A percentile compares a stretch with the other conserved stretches of the same genome.
These are phyloP conservation scores for Scleroderma citrinum DNA, from an alignment of 768 basidiomycete species.

Conservation along the genomic window DNA sequence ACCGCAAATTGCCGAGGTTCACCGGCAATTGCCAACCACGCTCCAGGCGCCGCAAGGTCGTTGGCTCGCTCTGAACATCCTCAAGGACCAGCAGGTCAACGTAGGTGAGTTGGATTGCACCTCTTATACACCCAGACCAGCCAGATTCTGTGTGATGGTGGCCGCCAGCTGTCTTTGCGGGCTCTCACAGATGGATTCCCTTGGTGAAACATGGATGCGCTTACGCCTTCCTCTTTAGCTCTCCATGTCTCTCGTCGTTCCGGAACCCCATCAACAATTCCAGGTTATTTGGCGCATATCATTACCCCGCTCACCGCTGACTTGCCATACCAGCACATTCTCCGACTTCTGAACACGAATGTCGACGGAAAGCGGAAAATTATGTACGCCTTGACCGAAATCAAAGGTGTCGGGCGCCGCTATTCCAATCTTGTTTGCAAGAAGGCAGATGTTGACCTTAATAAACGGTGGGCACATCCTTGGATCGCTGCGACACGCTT, in stretches of 20 bases:
- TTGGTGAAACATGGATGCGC: constrained; percentile 8
- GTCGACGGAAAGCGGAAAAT: constrained; percentile 99
- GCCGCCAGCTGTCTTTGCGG: neutral
- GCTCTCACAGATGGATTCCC: constrained; percentile 15
- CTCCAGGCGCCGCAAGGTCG: too few species aligned
- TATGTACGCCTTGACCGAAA: constrained; percentile 99
- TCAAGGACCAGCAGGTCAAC: neutral
- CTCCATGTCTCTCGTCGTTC: constrained; percentile 94
- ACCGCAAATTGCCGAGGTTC: neutral
- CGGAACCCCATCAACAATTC: constrained; percentile 93
- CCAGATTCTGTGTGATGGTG: neutral
- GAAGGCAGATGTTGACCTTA: constrained; percentile 98
- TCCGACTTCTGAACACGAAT: constrained; percentile 99
- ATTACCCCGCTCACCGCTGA: neutral
- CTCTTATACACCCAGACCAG: neutral
- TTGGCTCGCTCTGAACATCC: neutral
- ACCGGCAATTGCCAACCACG: neutral
- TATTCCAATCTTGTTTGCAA: constrained; percentile 99
- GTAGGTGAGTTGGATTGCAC: neutral
- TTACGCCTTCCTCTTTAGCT: constrained; percentile 11
- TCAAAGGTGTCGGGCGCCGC: constrained; percentile 99
- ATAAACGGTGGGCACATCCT: constrained; percentile 77
- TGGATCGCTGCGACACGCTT: neutral
- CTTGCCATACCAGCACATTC: constrained; percentile 69
- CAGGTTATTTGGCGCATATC: constrained; percentile 48